Conservation (phyloP, 2,329 filamentous ascomycete genomes). For the Clarireedia paspali region DNA sequence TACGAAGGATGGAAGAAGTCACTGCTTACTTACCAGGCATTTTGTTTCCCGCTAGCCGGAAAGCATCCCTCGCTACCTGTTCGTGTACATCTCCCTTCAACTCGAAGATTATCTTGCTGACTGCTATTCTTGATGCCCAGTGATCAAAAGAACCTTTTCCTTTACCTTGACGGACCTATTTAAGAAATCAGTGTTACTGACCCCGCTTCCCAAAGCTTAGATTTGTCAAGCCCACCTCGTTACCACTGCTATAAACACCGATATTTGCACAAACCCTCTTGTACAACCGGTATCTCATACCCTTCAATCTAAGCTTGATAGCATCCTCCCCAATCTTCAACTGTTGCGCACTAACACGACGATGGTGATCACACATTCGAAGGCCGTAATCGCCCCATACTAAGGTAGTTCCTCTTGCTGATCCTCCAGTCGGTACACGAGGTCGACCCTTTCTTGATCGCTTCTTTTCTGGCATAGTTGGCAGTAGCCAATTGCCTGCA, state of each 20-base stretch:
- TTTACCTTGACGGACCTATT: conserved; percentile 90
- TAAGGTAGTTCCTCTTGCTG: conserved; percentile 85
- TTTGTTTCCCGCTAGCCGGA: conserved; percentile 90
- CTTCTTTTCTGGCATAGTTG: conserved; percentile 70
- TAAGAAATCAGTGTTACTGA: conserved; percentile 10
- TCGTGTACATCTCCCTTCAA: conserved; percentile 89
- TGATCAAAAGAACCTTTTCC: conserved; percentile 97
- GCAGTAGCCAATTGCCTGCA: conserved; percentile 72
- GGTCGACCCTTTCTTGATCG: conserved; percentile 86
- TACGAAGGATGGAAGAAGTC: not conserved
- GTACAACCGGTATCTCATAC: conserved; percentile 87
- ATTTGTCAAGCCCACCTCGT: conserved; percentile 55
- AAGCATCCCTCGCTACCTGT: conserved; percentile 87
- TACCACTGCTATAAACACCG: conserved; percentile 90
- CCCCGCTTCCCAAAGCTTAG: not conserved
- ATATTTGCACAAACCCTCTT: conserved; percentile 88
- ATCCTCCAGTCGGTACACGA: conserved; percentile 83
- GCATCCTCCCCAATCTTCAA: conserved; percentile 90
- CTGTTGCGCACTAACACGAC: conserved; percentile 78
- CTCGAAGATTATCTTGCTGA: conserved; percentile 90
- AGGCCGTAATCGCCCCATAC: conserved; percentile 95
- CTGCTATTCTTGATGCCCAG: conserved; percentile 84
- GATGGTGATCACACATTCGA: conserved; percentile 88
- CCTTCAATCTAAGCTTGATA: conserved; percentile 80
- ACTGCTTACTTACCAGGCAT: conserved; percentile 62